A percentile compares a stretch with the other conserved stretches of the same genome.
These are phyloP conservation scores for Bipolaris oryzae DNA, from an alignment of 2,329 filamentous ascomycete species.

Conservation along the genomic window DNA sequence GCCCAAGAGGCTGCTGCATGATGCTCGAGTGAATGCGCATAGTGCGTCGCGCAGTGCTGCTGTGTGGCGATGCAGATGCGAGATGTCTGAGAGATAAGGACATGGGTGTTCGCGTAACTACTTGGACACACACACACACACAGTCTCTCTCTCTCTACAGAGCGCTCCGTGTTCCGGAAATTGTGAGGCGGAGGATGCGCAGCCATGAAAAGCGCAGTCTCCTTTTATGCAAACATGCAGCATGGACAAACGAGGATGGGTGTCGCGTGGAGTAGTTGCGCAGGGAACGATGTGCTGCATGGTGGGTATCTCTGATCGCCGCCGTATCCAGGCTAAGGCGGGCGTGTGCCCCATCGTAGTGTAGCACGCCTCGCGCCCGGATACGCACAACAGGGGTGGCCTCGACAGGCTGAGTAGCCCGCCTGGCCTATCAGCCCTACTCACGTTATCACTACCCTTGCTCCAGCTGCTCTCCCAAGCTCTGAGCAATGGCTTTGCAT, in stretches of 20 bases:
- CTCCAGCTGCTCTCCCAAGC: conserved; percentile 5
- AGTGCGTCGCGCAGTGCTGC: background rate
- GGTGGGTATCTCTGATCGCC: conserved; percentile 9
- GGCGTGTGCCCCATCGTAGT: conserved; percentile 3
- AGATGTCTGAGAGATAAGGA: conserved; percentile 1
- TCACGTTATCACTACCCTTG: conserved; percentile 26
- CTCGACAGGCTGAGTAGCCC: conserved; percentile 3
- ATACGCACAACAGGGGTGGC: conserved; percentile 8
- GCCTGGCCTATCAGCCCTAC: conserved; percentile 22
- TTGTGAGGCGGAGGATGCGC: background rate
- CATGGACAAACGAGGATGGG: background rate
- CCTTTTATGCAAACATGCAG: background rate
- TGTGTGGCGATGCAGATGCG: background rate
- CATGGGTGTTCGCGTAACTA: background rate
- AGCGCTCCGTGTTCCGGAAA: background rate
- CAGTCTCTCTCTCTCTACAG: too few species aligned
- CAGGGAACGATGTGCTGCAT: conserved; percentile 5
- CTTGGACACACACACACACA: too few species aligned
- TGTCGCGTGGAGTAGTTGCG: background rate
- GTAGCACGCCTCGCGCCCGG: background rate
- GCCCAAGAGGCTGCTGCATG: conserved; percentile 3
- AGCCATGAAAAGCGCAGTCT: background rate
- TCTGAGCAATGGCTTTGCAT: conserved; percentile 18
- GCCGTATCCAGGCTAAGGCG: conserved; percentile 5
- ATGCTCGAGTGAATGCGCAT: conserved; percentile 6